A percentile compares a stretch with the other conserved stretches of the same genome.
These are phyloP conservation scores for Xylariaceae sp. DNA, from an alignment of 2,329 filamentous ascomycete species.

Conservation along the genomic window DNA sequence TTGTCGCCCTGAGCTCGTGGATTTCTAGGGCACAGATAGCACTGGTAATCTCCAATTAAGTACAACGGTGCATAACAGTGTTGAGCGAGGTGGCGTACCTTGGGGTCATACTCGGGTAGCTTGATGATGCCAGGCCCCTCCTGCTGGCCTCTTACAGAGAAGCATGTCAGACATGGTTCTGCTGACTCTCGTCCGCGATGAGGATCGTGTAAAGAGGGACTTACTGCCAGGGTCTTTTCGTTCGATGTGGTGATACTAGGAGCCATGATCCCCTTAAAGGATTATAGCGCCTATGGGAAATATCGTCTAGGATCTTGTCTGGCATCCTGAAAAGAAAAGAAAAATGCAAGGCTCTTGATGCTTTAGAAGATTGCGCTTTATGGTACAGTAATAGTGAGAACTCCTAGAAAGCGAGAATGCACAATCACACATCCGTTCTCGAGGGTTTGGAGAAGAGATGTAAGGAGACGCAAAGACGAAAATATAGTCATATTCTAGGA, in stretches of 20 bases:
- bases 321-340: conserved; percentile 59
- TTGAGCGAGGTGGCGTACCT: conserved; percentile 48
- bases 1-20: conserved; percentile 82
- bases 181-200: conserved; percentile 6
- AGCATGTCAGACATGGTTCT: not conserved
- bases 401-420: no score
- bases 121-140: conserved; percentile 71
- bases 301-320: conserved; percentile 85
- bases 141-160: conserved; percentile 69
- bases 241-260: conserved; percentile 92
- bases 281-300: conserved; percentile 94
- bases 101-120: conserved; percentile 81
- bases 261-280: conserved; percentile 89
- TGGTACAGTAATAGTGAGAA: no score
- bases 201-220: conserved; percentile 42
- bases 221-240: conserved; percentile 98
- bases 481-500: no score
- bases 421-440: no score
- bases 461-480: no score
- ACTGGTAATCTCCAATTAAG: conserved; percentile 54
- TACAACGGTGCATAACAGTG: conserved; percentile 1
- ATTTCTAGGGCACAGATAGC: conserved; percentile 94
- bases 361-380: conserved; percentile 5
- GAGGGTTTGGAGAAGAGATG: no score
- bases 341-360: not conserved